Evolutionary conservation across 1,139 yeast genomes (phyloP).

Genomic region (Petasospora fabianii): DNA sequence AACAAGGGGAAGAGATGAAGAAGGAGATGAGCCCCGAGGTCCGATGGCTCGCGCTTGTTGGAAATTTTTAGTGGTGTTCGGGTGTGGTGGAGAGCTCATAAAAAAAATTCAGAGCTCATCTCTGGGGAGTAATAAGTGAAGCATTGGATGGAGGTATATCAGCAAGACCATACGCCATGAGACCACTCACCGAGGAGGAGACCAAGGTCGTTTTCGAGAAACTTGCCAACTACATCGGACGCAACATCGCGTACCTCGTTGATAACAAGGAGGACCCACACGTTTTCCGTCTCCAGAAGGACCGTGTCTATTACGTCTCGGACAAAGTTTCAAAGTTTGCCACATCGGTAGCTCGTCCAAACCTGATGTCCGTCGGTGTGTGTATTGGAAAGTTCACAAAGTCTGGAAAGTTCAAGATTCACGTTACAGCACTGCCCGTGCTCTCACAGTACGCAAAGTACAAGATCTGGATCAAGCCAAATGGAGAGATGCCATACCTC

Average conservation of each 20-base stretch:
- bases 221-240: constrained; percentile 91
- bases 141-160: no score
- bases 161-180: constrained; percentile 44
- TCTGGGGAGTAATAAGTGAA: no score
- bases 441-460: constrained; percentile 86
- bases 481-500: constrained; percentile 97
- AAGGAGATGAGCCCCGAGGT: no score
- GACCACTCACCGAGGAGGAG: constrained; percentile 95
- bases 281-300: constrained; percentile 93
- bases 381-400: constrained; percentile 97
- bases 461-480: constrained; percentile 93
- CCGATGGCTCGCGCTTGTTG: no score
- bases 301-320: constrained; percentile 88
- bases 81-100: constrained; percentile 1
- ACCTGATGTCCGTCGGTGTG: constrained; percentile 87
- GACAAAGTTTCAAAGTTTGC: constrained; percentile 84
- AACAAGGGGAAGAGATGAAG: no score
- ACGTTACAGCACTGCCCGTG: constrained; percentile 83
- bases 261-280: constrained; percentile 89
- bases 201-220: constrained; percentile 95
- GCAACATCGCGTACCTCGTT: constrained; percentile 84
- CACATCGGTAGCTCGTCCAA: constrained; percentile 82
- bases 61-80: constrained; percentile 1
- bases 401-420: constrained; percentile 93
- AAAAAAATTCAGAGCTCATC: constrained; percentile 13